Conservation (phyloP, 2,329 filamentous ascomycete species). For the Fusarium marasasianum region DNA sequence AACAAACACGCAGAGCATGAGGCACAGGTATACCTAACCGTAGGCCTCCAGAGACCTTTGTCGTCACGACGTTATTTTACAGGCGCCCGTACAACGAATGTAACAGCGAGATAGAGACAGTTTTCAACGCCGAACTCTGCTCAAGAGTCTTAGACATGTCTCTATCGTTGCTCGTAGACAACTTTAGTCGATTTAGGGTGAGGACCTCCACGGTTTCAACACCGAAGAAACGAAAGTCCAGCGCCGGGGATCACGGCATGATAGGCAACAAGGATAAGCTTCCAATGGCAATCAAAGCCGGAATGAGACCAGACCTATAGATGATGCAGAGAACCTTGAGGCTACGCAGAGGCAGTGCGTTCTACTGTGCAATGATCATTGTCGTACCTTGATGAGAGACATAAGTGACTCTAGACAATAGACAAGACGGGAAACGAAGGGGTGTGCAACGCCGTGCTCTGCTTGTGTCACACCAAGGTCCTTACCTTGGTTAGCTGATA, state of each 20-base stretch:
- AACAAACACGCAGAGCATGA: constrained; percentile 23
- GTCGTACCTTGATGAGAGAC: constrained; percentile 27
- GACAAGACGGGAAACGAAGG: constrained; percentile 39
- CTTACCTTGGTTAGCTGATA: constrained; percentile 8
- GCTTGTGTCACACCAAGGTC: constrained; percentile 39
- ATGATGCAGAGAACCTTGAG: constrained; percentile 38
- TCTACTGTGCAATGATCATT: constrained; percentile 5
- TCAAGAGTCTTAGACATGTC: constrained; percentile 32
- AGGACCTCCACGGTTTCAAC: not conserved
- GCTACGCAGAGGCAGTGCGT: constrained; percentile 29
- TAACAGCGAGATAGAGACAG: not conserved
- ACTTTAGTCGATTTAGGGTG: not conserved
- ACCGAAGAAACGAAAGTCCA: constrained; percentile 16
- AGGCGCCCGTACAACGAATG: constrained; percentile 12
- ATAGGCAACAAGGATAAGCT: constrained; percentile 9
- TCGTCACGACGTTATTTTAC: constrained; percentile 14
- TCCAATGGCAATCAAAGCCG: constrained; percentile 5
- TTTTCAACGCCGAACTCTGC: not conserved
- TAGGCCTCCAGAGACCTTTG: constrained; percentile 26
- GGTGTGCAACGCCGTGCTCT: constrained; percentile 34
- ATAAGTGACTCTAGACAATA: constrained; percentile 32
- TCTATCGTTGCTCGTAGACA: constrained; percentile 2
- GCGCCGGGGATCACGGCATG: constrained; percentile 24
- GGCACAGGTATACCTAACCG: constrained; percentile 21
- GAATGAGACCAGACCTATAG: constrained; percentile 24